Evolutionary conservation across 73 alveolate genomes (phyloP), one percentile per base, ranked within the genome.

Genomic region (Uronychia binucleata): DNA sequence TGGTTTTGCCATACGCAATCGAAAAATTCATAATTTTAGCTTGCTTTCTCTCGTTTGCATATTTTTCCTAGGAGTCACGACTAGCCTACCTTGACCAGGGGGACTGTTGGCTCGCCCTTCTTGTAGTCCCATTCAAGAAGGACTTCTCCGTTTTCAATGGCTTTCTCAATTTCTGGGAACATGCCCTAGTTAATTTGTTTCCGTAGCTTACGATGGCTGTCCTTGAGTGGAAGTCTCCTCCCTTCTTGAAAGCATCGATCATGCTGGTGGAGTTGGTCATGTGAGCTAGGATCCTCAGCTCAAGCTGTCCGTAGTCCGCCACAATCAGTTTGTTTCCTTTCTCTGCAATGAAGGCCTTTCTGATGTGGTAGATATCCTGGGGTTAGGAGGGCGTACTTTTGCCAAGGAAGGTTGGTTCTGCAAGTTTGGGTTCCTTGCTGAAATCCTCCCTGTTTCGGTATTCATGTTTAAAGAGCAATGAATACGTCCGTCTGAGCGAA

Each of bases 301-400:
- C 99, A 58, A 97, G 94, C 88, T 97, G 93, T 8, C 99, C 99
- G 87, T 97, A 97, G 83, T 97, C 99, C 0, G 99, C 99, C 13
- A 97, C 99, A 58, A 97, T 91, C 30, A 96, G 92, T 34, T 90
- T 93, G 28, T 81, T 82, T 31, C 99, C 99, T 33, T 89, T 59
- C 26, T 87, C 93, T 0, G 84, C 84, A 0, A 78, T 33, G 33
- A 78, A 78, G 0, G 97, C 97, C 46, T 91, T 86, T 79, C 99
- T 91, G 28, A 96, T 95, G 76, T 95, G 88, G 78, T 90, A 91
- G 26, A 67, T 77, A 83, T 97, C 99, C 67, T 46, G 19, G 19
- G 67, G n/a, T n/a, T 46, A 19, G 5, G 67, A 46, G 67, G 67
- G 19, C 67, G 67, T 46, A 46, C 67, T 67, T 93, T 89, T 60